Conservation (phyloP, 208 protist species). For the Spongospora subterranea region DNA sequence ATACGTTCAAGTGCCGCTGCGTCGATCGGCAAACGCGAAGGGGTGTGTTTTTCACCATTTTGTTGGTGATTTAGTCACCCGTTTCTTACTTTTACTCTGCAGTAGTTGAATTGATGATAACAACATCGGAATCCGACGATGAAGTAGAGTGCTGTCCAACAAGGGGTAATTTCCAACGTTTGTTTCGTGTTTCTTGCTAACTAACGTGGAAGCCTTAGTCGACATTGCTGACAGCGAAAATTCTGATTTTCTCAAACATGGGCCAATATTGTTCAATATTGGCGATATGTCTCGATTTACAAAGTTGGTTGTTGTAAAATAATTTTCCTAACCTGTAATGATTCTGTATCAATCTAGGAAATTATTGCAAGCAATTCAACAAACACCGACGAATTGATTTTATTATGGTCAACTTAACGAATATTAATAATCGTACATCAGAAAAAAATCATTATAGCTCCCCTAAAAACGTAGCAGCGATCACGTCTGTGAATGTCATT, state of each 20-base stretch:
- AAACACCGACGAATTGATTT: too few relatives aligned
- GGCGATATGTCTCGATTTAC: background rate
- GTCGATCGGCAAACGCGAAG: conserved; percentile 3
- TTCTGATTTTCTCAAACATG: background rate
- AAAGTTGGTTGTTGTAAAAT: background rate
- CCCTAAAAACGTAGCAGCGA: conserved; percentile 13
- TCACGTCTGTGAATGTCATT: conserved; percentile 24
- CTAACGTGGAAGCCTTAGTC: background rate
- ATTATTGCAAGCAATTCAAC: background rate
- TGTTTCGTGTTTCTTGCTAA: background rate
- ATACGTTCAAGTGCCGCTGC: background rate
- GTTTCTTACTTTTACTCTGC: background rate
- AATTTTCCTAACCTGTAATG: background rate
- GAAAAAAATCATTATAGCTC: background rate
- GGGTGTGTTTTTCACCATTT: background rate
- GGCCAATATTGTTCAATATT: background rate
- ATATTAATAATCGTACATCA: background rate
- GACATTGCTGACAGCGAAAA: background rate
- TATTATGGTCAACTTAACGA: background rate
- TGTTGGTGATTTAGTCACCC: background rate
- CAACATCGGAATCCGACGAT: background rate
- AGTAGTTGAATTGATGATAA: background rate
- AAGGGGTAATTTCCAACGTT: background rate
- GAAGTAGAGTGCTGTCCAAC: background rate
- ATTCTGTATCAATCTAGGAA: background rate